These are phyloP conservation scores for Yamadazyma nakazawae DNA, from an alignment of 805 yeast genomes.

Conservation along the genomic window DNA sequence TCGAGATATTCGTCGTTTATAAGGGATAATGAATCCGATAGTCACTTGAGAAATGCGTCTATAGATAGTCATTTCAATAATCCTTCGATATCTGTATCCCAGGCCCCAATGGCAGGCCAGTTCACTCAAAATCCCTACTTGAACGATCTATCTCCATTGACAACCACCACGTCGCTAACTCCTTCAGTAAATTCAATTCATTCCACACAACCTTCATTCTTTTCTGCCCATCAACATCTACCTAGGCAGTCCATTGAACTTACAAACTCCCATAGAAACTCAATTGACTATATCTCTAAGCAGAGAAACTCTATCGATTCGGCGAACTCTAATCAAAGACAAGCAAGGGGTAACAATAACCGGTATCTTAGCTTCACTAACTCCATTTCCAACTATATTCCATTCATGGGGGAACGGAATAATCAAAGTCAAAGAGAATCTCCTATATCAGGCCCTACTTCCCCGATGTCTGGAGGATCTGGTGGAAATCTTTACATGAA, in stretches of 20 bases:
- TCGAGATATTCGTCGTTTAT: constrained; percentile 12
- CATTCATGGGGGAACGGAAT: constrained; percentile 36
- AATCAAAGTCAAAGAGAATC: constrained; percentile 2
- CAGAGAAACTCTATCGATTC: constrained; percentile 30
- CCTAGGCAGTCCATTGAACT: constrained; percentile 36
- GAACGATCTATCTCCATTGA: constrained; percentile 37
- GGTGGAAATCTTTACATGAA: constrained; percentile 3
- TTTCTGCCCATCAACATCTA: constrained; percentile 41
- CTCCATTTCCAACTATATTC: constrained; percentile 38
- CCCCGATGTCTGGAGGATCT: constrained; percentile 4
- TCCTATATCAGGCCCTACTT: constrained; percentile 16
- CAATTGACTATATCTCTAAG: constrained; percentile 31
- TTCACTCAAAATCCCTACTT: constrained; percentile 6
- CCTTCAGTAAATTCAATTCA: constrained; percentile 40
- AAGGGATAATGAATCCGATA: constrained; percentile 12
- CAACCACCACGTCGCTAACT: constrained; percentile 42
- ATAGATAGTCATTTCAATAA: constrained; percentile 15
- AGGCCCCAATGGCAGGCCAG: constrained; percentile 5
- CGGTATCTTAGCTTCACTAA: constrained; percentile 32
- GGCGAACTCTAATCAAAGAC: constrained; percentile 4
- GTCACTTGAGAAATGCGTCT: constrained; percentile 15
- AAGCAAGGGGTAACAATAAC: constrained; percentile 20
- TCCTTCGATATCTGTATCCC: constrained; percentile 7
- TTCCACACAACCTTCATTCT: constrained; percentile 41
- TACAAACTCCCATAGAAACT: constrained; percentile 26